These are phyloP conservation scores for Moesziomyces sp. DNA, from an alignment of 1,284 basidiomycete species.

Conservation along the genomic window DNA sequence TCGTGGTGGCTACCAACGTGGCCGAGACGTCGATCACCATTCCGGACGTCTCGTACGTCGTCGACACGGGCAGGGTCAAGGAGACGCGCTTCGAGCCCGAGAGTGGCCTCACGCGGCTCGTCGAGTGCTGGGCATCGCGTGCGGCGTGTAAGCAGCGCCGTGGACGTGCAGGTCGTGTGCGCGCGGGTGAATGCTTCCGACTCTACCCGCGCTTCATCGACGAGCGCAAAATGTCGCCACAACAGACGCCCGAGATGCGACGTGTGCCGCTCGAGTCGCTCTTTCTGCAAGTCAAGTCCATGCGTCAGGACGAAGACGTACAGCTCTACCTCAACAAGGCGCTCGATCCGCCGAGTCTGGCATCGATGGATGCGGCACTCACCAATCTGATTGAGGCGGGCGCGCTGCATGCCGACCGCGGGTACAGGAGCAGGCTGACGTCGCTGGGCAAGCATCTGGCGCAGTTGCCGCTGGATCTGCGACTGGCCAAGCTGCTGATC, in stretches of 20 bases:
- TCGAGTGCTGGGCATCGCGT: conserved; percentile 82
- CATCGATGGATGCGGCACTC: conserved; percentile 83
- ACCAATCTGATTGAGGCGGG: conserved; percentile 80
- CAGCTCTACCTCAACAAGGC: conserved; percentile 78
- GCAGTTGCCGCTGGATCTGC: conserved; percentile 86
- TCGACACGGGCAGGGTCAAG: conserved; percentile 87
- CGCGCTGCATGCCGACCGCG: conserved; percentile 76
- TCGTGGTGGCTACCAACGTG: conserved; percentile 90
- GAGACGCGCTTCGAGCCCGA: conserved; percentile 85
- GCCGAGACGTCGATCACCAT: conserved; percentile 95
- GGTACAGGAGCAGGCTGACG: conserved; percentile 73
- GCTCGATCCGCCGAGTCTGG: conserved; percentile 82
- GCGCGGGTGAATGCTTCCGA: conserved; percentile 68
- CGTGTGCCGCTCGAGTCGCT: conserved; percentile 88
- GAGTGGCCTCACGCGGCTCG: conserved; percentile 79
- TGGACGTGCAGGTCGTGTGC: conserved; percentile 87
- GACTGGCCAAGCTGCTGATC: conserved; percentile 80
- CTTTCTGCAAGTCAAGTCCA: conserved; percentile 83
- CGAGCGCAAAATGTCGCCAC: conserved; percentile 77
- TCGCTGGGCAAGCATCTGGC: conserved; percentile 84
- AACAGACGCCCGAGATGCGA: conserved; percentile 82
- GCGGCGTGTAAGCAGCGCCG: conserved; percentile 86
- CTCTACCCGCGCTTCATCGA: conserved; percentile 80
- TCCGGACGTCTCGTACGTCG: conserved; percentile 65
- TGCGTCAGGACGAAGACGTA: conserved; percentile 81